phyloP scores from a whole-genome alignment of 2,329 filamentous ascomycete species.

The Hypoxylon sp. region DNA sequence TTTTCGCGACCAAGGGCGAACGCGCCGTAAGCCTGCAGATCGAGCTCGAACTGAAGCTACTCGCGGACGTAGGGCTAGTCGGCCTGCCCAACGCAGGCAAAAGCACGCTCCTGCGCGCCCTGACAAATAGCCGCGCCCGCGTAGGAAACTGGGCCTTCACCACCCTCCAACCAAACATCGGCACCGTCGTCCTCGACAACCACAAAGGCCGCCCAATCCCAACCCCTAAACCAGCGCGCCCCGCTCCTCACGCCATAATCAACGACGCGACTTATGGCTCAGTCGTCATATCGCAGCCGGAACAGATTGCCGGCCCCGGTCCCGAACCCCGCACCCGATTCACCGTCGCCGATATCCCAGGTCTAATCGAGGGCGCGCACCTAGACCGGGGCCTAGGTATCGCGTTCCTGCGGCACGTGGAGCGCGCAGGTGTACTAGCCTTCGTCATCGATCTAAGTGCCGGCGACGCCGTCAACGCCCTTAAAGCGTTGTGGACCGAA shows the following conservation, averaged over 20 bases:
- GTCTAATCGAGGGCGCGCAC: conserved; percentile 91
- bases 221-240: conserved; percentile 47
- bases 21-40: conserved; percentile 81
- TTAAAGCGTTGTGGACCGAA: conserved; percentile 90
- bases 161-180: conserved; percentile 93
- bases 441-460: conserved; percentile 91
- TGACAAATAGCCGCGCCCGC: conserved; percentile 89
- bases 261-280: conserved; percentile 50
- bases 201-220: conserved; percentile 79
- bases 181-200: conserved; percentile 92
- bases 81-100: conserved; percentile 97
- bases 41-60: conserved; percentile 91
- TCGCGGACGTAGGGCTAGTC: conserved; percentile 94
- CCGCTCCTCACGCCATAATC: conserved; percentile 58
- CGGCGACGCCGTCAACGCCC: conserved; percentile 81
- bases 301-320: conserved; percentile 38
- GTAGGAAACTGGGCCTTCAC: conserved; percentile 98
- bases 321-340: conserved; percentile 77
- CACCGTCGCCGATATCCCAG: conserved; percentile 95
- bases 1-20: conserved; percentile 91
- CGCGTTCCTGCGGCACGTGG: conserved; percentile 92
- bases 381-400: conserved; percentile 91
- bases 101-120: conserved; percentile 86
- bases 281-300: conserved; percentile 47
- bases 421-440: conserved; percentile 90